These are phyloP conservation scores for Chaetoscypha palmicola DNA, from an alignment of 2,329 filamentous ascomycete genomes.

Conservation along the genomic window DNA sequence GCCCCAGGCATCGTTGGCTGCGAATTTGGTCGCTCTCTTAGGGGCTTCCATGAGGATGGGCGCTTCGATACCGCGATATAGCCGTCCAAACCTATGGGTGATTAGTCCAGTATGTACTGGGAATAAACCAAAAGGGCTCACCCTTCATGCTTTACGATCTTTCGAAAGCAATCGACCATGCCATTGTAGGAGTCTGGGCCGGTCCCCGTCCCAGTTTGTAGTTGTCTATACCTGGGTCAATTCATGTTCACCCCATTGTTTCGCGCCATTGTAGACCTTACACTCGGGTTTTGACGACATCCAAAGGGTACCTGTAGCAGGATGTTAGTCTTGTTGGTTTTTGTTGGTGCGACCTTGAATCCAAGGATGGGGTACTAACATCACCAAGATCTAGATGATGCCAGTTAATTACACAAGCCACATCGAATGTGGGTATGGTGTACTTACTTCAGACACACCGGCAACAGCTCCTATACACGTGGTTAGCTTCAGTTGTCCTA, in stretches of 20 bases:
- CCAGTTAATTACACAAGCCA: conserved; percentile 19
- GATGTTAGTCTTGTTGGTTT: conserved; percentile 16
- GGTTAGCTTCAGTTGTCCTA: conserved; percentile 26
- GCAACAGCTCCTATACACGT: conserved; percentile 69
- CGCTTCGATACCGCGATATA: conserved; percentile 92
- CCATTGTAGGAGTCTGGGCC: conserved; percentile 87
- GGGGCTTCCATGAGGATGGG: conserved; percentile 97
- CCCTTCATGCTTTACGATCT: conserved; percentile 96
- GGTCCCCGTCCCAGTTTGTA: conserved; percentile 67
- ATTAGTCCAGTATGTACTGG: no score
- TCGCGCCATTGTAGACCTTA: conserved; percentile 41
- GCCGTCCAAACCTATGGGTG: conserved; percentile 69
- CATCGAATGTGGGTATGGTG: background rate
- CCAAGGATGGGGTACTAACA: conserved; percentile 46
- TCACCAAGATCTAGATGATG: conserved; percentile 87
- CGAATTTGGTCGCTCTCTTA: conserved; percentile 97
- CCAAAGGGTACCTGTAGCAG: conserved; percentile 79
- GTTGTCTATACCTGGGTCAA: conserved; percentile 52
- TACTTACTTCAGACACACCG: conserved; percentile 88
- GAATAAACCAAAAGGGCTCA: conserved; percentile 41
- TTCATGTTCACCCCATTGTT: background rate
- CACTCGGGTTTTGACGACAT: conserved; percentile 98
- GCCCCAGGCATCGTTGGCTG: conserved; percentile 98
- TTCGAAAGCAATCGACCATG: conserved; percentile 96
- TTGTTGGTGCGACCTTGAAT: background rate